phyloP scores from a whole-genome alignment of 2,329 filamentous ascomycete species.

The Periconia sp. region DNA sequence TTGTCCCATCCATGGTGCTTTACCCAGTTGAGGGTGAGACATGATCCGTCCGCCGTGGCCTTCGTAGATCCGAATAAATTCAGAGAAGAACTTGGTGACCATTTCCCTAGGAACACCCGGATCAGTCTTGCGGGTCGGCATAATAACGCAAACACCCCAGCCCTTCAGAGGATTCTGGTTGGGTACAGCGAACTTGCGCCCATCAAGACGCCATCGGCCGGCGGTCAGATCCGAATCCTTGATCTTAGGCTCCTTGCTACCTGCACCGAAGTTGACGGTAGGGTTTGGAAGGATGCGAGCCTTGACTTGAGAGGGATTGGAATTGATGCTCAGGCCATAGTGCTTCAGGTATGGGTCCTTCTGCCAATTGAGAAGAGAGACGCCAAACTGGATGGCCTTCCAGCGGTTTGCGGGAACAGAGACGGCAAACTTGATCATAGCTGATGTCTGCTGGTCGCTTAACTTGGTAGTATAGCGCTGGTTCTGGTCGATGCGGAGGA shows the following conservation, averaged over 20 bases:
- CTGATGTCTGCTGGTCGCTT: slow-evolving; percentile 65
- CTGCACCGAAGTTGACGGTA: slow-evolving; percentile 63
- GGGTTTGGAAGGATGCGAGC: slow-evolving; percentile 74
- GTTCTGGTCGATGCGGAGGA: slow-evolving; percentile 55
- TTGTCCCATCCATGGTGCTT: slow-evolving; percentile 33
- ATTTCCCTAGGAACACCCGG: slow-evolving; percentile 49
- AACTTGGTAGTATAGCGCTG: slow-evolving; percentile 63
- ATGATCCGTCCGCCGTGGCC: slow-evolving; percentile 62
- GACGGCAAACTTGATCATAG: slow-evolving; percentile 94
- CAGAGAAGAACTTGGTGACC: slow-evolving; percentile 57
- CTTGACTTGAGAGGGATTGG: slow-evolving; percentile 62
- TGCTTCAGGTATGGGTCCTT: slow-evolving; percentile 69
- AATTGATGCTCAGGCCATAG: slow-evolving; percentile 73
- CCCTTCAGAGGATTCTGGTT: slow-evolving; percentile 65
- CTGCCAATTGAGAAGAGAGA: slow-evolving; percentile 67
- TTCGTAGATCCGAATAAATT: slow-evolving; percentile 64
- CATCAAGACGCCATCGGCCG: slow-evolving; percentile 86
- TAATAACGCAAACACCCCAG: slow-evolving; percentile 76
- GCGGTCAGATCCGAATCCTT: slow-evolving; percentile 48
- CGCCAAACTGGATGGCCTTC: slow-evolving; percentile 66
- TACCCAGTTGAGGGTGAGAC: slow-evolving; percentile 25
- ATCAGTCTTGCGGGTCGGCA: slow-evolving; percentile 33
- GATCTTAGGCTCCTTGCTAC: slow-evolving; percentile 27
- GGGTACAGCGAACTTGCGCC: slow-evolving; percentile 71
- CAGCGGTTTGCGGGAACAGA: slow-evolving; percentile 72